A percentile compares a stretch with the other conserved stretches of the same genome.
Conservation (phyloP, 495 filamentous ascomycete genomes). For the Xylaria scruposa region DNA sequence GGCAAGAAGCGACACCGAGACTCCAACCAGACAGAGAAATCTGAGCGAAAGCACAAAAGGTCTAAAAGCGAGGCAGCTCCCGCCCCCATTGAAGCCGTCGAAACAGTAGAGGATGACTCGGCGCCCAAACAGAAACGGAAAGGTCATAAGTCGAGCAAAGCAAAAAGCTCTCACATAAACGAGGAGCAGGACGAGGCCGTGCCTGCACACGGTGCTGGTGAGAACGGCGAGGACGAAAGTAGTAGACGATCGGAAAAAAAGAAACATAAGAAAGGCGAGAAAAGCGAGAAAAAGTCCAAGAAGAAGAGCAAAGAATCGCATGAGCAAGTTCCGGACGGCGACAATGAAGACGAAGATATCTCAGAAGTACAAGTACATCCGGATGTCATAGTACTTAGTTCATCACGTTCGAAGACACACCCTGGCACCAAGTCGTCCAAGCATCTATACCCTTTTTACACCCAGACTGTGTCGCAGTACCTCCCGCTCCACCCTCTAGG, state of each 20-base stretch:
- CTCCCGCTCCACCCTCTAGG: slow-evolving; percentile 54
- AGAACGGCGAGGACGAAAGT: slow-evolving; percentile 8
- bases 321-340: slow-evolving; percentile 8
- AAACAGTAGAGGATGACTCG: neutral
- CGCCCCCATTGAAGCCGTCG: neutral
- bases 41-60: slow-evolving; percentile 50
- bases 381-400: slow-evolving; percentile 26
- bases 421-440: slow-evolving; percentile 24
- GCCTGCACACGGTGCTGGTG: neutral
- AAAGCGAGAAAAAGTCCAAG: slow-evolving; percentile 21
- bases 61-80: slow-evolving; percentile 40
- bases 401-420: slow-evolving; percentile 23
- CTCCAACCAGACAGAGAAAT: slow-evolving; percentile 40
- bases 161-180: slow-evolving; percentile 2
- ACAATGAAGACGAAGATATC: slow-evolving; percentile 20
- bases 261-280: slow-evolving; percentile 26
- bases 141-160: slow-evolving; percentile 26
- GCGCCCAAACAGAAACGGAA: slow-evolving; percentile 26
- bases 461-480: slow-evolving; percentile 56
- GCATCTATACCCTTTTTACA: slow-evolving; percentile 53
- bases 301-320: slow-evolving; percentile 27
- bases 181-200: neutral
- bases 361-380: slow-evolving; percentile 35
- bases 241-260: slow-evolving; percentile 28
- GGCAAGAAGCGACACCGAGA: slow-evolving; percentile 54